These are phyloP conservation scores for Pulveroboletus ravenelii DNA, from an alignment of 768 basidiomycete species.

Conservation along the genomic window DNA sequence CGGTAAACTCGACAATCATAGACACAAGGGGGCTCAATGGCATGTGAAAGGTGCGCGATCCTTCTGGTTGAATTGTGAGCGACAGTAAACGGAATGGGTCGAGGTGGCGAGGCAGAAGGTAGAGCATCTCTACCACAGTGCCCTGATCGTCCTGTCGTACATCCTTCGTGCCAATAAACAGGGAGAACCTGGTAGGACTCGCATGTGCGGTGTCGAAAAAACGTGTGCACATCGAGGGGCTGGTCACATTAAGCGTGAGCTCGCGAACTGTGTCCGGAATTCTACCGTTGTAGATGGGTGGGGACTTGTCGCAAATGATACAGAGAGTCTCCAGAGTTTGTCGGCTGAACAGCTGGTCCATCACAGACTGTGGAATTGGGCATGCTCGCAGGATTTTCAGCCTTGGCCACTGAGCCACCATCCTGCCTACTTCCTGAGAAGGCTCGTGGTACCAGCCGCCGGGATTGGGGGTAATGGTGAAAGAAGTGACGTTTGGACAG, in stretches of 20 bases:
- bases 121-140: neutral
- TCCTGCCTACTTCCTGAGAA: conserved; percentile 9
- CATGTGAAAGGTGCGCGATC: no score
- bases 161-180: conserved; percentile 5
- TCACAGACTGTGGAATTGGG: conserved; percentile 10
- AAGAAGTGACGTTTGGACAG: conserved; percentile 21
- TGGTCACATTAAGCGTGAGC: conserved; percentile 5
- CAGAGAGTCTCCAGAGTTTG: conserved; percentile 7
- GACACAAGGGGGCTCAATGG: neutral
- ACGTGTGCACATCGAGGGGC: conserved; percentile 1
- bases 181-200: conserved; percentile 4
- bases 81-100: conserved; percentile 4
- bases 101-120: conserved; percentile 9
- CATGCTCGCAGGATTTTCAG: conserved; percentile 9
- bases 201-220: conserved; percentile 10
- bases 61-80: conserved; percentile 4
- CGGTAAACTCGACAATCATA: conserved; percentile 10
- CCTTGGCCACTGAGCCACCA: conserved; percentile 14
- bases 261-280: conserved; percentile 11
- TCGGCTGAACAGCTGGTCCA: conserved; percentile 7
- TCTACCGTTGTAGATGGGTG: conserved; percentile 7
- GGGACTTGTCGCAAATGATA: conserved; percentile 8
- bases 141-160: neutral
- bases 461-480: neutral
- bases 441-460: conserved; percentile 9